Evolutionary conservation across 148 eudicot genomes (phyloP), one percentile per base, ranked within the genome.

Genomic region (Beta vulgaris): DNA sequence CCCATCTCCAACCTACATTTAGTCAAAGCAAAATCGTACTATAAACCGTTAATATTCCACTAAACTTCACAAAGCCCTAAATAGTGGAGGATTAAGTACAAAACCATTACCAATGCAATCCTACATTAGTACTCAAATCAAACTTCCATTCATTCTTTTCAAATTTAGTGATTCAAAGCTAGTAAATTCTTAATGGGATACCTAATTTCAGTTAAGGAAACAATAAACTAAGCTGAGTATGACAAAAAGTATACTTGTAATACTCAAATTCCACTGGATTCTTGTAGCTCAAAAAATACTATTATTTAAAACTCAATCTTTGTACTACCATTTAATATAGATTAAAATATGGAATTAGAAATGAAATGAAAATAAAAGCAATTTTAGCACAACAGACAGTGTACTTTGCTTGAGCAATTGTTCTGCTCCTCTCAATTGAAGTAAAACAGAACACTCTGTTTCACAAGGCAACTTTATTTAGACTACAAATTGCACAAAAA

Each of bases 1-100:
- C 26, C 99, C 99, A 82, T 95, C 99, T 82, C 99, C 99, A 57
- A 95, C 97, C 99, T 95, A 73, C 3, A 65, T 64, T 65, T 42
- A 26, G 43, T 81, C 78, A 34, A 77, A 73, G 21, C 23, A 37
- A 25, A 40, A 59, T 29, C 14, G 31, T 31, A 7, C 34, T 68
- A 57, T 49, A 46, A 68, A n/a, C 37, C 9, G 40, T 78, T 64
- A 78, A 64, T n/a, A 72, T 39, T 73, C 67, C 72, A 78, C 55
- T 78, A 42, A n/a, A 25, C 34, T 74, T 19, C 28, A 53, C 62
- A 71, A 53, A 49, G 26, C 29, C 48, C 69, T 11, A 65, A 36
- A 37, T 37, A 64, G 59, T 71, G 28, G 44, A 71, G 31, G 1
- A 53, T 49, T 70, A 53, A 70, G 21, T 18, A 44, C 12, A 35